A percentile compares a stretch with the other conserved stretches of the same genome.
These are phyloP conservation scores for Oryza australiensis DNA, from an alignment of 176 grass and related monocot genomes.

Conservation along the genomic window DNA sequence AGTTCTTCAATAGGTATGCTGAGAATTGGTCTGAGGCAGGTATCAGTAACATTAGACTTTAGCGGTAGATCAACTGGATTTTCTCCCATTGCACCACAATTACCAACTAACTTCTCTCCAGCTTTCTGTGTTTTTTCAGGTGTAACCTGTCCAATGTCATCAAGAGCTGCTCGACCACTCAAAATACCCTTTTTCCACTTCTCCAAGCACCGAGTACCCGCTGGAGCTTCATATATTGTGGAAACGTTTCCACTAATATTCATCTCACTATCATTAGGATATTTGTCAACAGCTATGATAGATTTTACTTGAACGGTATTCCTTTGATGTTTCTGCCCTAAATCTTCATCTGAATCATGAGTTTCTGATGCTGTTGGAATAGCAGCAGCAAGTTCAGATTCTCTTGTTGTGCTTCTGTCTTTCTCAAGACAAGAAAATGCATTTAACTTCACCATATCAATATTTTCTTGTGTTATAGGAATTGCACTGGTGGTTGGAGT, in stretches of 20 bases:
- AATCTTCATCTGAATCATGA: constrained; percentile 34
- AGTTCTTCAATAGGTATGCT: not conserved
- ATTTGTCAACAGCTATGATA: constrained; percentile 1
- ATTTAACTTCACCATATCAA: not conserved
- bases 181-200: constrained; percentile 27
- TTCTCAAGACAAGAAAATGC: constrained; percentile 4
- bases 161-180: constrained; percentile 11
- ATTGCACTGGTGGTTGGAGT: constrained; percentile 4
- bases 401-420: not conserved
- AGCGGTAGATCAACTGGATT: constrained; percentile 7
- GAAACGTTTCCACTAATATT: not conserved
- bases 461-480: constrained; percentile 19
- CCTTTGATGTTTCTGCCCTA: constrained; percentile 31
- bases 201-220: constrained; percentile 39
- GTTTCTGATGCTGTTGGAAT: not conserved
- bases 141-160: constrained; percentile 21
- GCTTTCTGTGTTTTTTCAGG: constrained; percentile 11
- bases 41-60: constrained; percentile 17
- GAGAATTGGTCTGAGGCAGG: not conserved
- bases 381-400: not conserved
- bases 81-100: constrained; percentile 6
- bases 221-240: constrained; percentile 36
- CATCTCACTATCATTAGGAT: not conserved
- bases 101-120: constrained; percentile 2
- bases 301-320: not conserved